These are phyloP conservation scores for Rhinocladiella similis DNA, from an alignment of 2,329 filamentous ascomycete species.

Conservation along the genomic window DNA sequence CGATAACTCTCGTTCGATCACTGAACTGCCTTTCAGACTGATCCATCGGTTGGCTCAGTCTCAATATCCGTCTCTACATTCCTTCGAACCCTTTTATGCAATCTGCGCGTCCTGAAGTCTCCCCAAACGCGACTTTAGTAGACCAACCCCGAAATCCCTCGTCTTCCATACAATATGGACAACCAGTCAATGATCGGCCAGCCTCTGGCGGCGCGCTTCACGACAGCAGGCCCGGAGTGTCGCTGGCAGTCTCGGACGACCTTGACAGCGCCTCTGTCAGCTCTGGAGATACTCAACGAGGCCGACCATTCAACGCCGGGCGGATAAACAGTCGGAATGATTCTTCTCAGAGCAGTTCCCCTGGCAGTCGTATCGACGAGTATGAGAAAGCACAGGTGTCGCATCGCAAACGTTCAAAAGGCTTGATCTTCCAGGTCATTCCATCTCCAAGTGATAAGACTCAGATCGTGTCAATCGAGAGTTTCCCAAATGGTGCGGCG, in stretches of 20 bases:
- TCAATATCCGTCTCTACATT: slow-evolving; percentile 32
- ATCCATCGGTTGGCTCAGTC: slow-evolving; percentile 60
- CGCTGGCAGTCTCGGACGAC: slow-evolving; percentile 28
- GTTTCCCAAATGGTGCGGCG: slow-evolving; percentile 76
- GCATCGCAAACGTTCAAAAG: slow-evolving; percentile 39
- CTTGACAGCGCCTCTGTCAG: slow-evolving; percentile 30
- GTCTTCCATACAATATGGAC: slow-evolving; percentile 60
- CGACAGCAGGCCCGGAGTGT: slow-evolving; percentile 41
- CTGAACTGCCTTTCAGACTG: slow-evolving; percentile 42
- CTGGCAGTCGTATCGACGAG: slow-evolving; percentile 54
- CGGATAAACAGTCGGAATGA: slow-evolving; percentile 31
- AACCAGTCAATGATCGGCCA: slow-evolving; percentile 44
- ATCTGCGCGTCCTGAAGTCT: slow-evolving; percentile 56
- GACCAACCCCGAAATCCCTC: slow-evolving; percentile 34
- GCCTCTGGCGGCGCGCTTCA: slow-evolving; percentile 45
- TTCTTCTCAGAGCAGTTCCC: slow-evolving; percentile 40
- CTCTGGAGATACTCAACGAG: slow-evolving; percentile 28
- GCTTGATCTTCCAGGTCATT: slow-evolving; percentile 54
- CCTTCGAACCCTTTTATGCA: slow-evolving; percentile 61
- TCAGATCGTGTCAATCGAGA: slow-evolving; percentile 51
- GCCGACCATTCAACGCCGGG: slow-evolving; percentile 28
- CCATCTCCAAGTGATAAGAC: slow-evolving; percentile 44
- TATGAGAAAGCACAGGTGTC: slow-evolving; percentile 52
- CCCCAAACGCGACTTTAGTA: slow-evolving; percentile 45
- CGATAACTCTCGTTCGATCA: neutral